These are phyloP conservation scores for Coemansia sp. DNA, from an alignment of 371 early-diverging fungal species.

Conservation along the genomic window DNA sequence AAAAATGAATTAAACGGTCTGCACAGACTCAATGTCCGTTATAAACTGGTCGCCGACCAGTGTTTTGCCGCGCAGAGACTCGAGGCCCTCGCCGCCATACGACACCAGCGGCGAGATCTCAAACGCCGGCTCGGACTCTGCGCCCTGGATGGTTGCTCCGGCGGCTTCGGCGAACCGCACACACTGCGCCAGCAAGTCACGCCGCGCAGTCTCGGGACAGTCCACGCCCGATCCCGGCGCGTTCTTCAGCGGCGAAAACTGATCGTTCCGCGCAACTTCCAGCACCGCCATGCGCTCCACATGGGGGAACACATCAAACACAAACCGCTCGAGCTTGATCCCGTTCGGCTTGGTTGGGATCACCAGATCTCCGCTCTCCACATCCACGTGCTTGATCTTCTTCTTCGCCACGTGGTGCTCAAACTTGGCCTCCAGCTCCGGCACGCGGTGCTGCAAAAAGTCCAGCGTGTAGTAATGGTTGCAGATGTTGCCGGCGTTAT, in stretches of 20 bases:
- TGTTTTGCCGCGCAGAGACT: conserved; percentile 59
- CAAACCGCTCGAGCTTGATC: conserved; percentile 95
- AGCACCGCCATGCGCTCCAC: conserved; percentile 84
- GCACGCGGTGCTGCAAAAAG: conserved; percentile 77
- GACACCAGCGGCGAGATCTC: conserved; percentile 90
- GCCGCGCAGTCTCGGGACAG: conserved; percentile 90
- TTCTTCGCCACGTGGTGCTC: conserved; percentile 96
- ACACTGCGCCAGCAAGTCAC: conserved; percentile 83
- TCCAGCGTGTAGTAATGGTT: conserved; percentile 95
- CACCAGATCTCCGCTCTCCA: conserved; percentile 71
- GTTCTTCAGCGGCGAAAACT: conserved; percentile 98
- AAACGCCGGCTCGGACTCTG: conserved; percentile 60
- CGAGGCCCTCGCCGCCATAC: conserved; percentile 91
- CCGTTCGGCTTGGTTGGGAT: conserved; percentile 83
- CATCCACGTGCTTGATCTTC: conserved; percentile 91
- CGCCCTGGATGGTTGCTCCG: conserved; percentile 69
- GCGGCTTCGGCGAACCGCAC: conserved; percentile 80
- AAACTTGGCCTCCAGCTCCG: conserved; percentile 73
- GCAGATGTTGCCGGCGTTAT: conserved; percentile 94
- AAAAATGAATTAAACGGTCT: conserved; percentile 13
- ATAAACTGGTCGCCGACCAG: conserved; percentile 40
- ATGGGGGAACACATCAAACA: conserved; percentile 95
- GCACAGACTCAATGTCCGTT: conserved; percentile 21
- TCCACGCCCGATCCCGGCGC: conserved; percentile 86
- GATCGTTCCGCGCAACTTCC: conserved; percentile 87